Percentiles rank a stretch among this genome's conserved stretches.
phyloP scores from a whole-genome alignment of 2,329 filamentous ascomycete genomes.

The Pseudocercospora cruenta region DNA sequence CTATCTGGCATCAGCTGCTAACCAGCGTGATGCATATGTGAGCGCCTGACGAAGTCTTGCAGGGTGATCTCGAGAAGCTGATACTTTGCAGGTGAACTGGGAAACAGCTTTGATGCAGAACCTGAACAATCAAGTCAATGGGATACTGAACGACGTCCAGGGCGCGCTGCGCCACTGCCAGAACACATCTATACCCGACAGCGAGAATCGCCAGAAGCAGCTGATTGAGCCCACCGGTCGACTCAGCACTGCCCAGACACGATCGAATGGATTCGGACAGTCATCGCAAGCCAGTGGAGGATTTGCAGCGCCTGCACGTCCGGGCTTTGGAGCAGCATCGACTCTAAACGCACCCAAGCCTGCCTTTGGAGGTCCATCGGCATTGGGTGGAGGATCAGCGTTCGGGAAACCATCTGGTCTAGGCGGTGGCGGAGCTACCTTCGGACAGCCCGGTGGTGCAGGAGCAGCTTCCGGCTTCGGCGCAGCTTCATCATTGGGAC shows the following conservation, averaged over 20 bases:
- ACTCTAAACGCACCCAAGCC: not conserved
- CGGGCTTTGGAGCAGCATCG: constrained; percentile 16
- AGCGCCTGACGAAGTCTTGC: not conserved
- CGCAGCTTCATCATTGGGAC: constrained; percentile 27
- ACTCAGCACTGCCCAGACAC: not conserved
- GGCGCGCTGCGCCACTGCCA: constrained; percentile 55
- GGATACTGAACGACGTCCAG: constrained; percentile 68
- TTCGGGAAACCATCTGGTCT: constrained; percentile 35
- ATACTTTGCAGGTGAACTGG: constrained; percentile 19
- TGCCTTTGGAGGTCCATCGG: constrained; percentile 36
- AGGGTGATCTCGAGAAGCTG: not conserved
- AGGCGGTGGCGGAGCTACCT: constrained; percentile 36
- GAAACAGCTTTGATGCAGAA: constrained; percentile 23
- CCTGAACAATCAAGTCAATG: constrained; percentile 57
- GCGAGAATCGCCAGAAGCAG: not conserved
- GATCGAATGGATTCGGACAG: constrained; percentile 23
- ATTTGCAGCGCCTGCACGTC: constrained; percentile 11
- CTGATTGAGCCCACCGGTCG: constrained; percentile 11
- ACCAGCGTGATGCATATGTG: constrained; percentile 2
- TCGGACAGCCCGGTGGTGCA: constrained; percentile 11
- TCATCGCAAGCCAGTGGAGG: constrained; percentile 16
- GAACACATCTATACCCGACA: constrained; percentile 2
- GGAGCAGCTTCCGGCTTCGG: constrained; percentile 24
- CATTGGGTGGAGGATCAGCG: constrained; percentile 5
- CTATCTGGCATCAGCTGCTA: constrained; percentile 64